Evolutionary conservation across 768 basidiomycete species (phyloP), one percentile per base, ranked within the genome.

Genomic region (Leucosporidium scottii): DNA sequence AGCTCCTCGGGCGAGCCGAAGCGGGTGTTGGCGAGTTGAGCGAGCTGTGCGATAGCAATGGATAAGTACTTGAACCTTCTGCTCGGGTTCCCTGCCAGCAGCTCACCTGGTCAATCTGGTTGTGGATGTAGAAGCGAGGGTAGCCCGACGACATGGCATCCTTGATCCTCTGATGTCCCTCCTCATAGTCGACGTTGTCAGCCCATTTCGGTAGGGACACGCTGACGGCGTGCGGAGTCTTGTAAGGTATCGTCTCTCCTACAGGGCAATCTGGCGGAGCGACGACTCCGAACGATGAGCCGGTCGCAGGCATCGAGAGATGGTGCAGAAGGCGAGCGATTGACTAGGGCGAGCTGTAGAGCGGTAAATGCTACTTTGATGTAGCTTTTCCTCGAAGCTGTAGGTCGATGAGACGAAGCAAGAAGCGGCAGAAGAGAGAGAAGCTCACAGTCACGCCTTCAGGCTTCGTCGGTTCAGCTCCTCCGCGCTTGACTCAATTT

Each of bases 181-280:
- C 88, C 78, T 97, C 94, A 74, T 97, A 97, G 18, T 82, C 93
- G 25, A 97, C 85, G 74, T 88, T 90, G 78, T 97, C 93, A 39
- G 81, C 80, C 93, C 93, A 97, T 36, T 85, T 93, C 0, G 93
- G 93, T 1, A 97, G 82, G 12, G 91, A 93, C n/a, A 94, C 91
- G 3, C 91, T 93, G 71, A 94, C 90, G 18, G 93, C 93, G 74
- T 97, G 93, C 17, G 87, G 85, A 2, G 80, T 77, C 57, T 77
- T 66, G 23, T 78, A 49, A 9, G 75, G 75, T 3, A 76, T 71
- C 7, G 68, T 62, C 50, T 48, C 66, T 13, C 75, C 75, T 31
- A 75, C 58, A 1, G 71, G 69, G 4, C 49, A 60, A 15, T 13
- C n/a, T 1, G 68, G 68, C 20, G 72, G 72, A 1, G 72, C 59